A percentile compares a stretch with the other conserved stretches of the same genome.
Evolutionary conservation across 139 green algal species (phyloP).

Genomic region (Coelastrella sp.): DNA sequence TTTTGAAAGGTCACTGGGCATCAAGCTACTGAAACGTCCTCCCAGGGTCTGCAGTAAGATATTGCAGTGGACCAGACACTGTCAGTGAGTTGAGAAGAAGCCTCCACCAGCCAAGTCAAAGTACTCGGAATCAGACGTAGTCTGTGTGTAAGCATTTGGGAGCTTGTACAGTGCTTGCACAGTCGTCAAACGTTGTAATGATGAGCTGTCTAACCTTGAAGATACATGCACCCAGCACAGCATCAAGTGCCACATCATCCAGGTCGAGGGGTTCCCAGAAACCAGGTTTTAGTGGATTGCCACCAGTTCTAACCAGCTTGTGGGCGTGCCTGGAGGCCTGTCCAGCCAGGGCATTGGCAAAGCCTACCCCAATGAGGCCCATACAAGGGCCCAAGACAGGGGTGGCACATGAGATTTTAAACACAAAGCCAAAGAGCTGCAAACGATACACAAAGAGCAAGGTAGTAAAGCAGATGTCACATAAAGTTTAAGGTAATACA

Average conservation of each 20-base stretch:
- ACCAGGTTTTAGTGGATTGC: constrained; percentile 26
- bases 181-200: neutral
- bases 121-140: too few relatives aligned
- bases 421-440: constrained; percentile 55
- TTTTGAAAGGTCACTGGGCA: constrained; percentile 78
- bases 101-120: too few relatives aligned
- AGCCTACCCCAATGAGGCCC: constrained; percentile 67
- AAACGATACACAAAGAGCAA: too few relatives aligned
- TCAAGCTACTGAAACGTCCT: constrained; percentile 70
- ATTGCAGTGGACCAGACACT: neutral
- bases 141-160: too few relatives aligned
- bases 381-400: constrained; percentile 64
- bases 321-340: constrained; percentile 54
- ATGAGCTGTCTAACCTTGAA: constrained; percentile 62
- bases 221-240: constrained; percentile 63
- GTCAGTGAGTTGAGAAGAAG: neutral
- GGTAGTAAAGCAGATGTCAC: too few relatives aligned
- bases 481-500: too few relatives aligned
- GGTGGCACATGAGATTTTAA: constrained; percentile 77
- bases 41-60: constrained; percentile 61
- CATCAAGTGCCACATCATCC: constrained; percentile 67
- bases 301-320: constrained; percentile 30
- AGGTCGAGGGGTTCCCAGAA: constrained; percentile 40
- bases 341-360: constrained; percentile 69
- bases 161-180: too few relatives aligned